A percentile compares a stretch with the other conserved stretches of the same genome.
Conservation (phyloP, 108 stramenopile species). For the Hondaea fermentalgiana region DNA sequence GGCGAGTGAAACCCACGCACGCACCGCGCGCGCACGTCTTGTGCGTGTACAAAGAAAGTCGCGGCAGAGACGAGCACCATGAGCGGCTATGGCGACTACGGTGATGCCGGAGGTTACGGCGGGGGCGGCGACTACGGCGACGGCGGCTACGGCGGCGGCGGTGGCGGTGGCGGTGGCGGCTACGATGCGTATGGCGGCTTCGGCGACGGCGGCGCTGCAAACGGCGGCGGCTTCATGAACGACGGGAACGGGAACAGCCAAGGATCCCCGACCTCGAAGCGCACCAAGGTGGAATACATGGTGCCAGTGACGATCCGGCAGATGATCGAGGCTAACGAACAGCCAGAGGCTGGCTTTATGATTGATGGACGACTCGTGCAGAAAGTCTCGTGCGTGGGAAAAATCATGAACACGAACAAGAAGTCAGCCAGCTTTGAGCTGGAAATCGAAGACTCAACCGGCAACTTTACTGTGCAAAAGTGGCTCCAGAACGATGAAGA, state of each 20-base stretch:
- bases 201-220: neutral
- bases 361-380: constrained; percentile 9
- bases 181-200: neutral
- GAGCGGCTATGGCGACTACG: no score
- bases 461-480: neutral
- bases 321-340: neutral
- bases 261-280: neutral
- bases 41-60: no score
- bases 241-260: neutral
- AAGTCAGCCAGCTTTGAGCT: neutral
- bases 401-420: neutral
- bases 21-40: no score
- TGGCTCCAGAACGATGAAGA: constrained; percentile 15
- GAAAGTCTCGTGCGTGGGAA: constrained; percentile 14
- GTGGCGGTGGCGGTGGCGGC: neutral
- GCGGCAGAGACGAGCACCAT: no score
- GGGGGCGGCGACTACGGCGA: neutral
- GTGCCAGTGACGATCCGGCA: constrained; percentile 20
- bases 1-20: no score
- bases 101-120: neutral
- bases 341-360: neutral
- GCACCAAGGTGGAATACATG: neutral
- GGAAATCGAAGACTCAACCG: constrained; percentile 19
- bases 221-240: constrained; percentile 20
- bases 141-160: constrained; percentile 15